These are phyloP conservation scores for Helicostylum pulchrum DNA, from an alignment of 192 early-diverging fungal genomes.

Conservation along the genomic window DNA sequence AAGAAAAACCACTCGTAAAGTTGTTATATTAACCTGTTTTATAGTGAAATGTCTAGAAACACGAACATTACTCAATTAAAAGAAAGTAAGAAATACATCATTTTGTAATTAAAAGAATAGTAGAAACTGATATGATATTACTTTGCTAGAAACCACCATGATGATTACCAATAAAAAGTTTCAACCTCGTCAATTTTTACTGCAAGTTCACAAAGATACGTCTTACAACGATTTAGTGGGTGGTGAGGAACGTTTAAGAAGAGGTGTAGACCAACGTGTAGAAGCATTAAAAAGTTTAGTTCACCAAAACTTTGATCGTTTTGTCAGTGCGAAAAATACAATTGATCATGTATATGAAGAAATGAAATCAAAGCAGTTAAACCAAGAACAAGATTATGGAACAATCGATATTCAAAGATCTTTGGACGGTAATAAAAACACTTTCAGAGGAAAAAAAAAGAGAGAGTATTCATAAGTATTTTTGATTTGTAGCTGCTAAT, in stretches of 20 bases:
- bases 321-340: slow-evolving; percentile 92
- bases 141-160: slow-evolving; percentile 38
- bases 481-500: slow-evolving; percentile 45
- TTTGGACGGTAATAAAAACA: slow-evolving; percentile 52
- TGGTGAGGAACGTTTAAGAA: slow-evolving; percentile 70
- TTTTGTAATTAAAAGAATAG: background rate
- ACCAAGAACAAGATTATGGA: slow-evolving; percentile 77
- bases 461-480: background rate
- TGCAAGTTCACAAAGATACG: slow-evolving; percentile 81
- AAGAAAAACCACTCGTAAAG: background rate
- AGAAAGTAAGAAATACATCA: slow-evolving; percentile 13
- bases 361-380: slow-evolving; percentile 83
- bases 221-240: slow-evolving; percentile 76
- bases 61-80: slow-evolving; percentile 23
- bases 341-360: slow-evolving; percentile 93
- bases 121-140: background rate
- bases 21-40: background rate
- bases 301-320: slow-evolving; percentile 95
- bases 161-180: slow-evolving; percentile 54
- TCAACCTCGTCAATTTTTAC: slow-evolving; percentile 70
- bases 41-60: slow-evolving; percentile 24
- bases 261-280: slow-evolving; percentile 74
- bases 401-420: slow-evolving; percentile 66
- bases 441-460: background rate
- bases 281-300: slow-evolving; percentile 87